phyloP scores from a whole-genome alignment of 2,329 filamentous ascomycete genomes.

The Neofusicoccum kwambonambiense region DNA sequence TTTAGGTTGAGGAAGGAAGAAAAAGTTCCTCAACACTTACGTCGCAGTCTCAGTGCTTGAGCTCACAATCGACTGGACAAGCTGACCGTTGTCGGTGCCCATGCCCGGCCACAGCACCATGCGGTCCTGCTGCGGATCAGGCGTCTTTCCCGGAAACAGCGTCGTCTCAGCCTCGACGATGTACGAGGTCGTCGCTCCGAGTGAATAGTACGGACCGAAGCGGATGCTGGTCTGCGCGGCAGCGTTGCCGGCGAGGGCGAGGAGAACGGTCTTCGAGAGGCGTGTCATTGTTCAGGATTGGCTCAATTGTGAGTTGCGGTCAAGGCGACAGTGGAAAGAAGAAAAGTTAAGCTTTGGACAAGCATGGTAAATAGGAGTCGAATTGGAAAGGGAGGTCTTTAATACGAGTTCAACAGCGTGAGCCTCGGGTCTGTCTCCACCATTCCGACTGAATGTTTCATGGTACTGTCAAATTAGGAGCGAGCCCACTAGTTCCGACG shows the following conservation, averaged over 20 bases:
- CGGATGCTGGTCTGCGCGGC: constrained; percentile 21
- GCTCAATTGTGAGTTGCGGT: neutral
- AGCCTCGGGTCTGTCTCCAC: neutral
- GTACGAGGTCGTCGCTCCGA: constrained; percentile 40
- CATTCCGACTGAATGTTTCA: neutral
- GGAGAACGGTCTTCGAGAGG: constrained; percentile 19
- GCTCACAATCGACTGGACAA: constrained; percentile 47
- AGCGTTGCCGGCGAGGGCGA: constrained; percentile 20
- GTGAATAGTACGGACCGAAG: constrained; percentile 30
- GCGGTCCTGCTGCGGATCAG: constrained; percentile 36
- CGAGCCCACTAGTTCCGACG: neutral
- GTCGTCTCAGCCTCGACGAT: constrained; percentile 48
- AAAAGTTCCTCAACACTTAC: neutral
- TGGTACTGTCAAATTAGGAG: neutral
- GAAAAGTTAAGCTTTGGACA: neutral
- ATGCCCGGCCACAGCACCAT: constrained; percentile 51
- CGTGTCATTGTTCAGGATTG: neutral
- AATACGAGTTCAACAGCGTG: neutral
- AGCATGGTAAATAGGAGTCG: neutral
- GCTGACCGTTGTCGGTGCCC: constrained; percentile 50
- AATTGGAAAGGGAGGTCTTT: neutral
- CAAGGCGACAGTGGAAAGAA: neutral
- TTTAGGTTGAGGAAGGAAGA: too few relatives aligned
- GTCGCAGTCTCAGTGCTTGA: neutral
- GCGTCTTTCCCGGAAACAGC: constrained; percentile 42